Conservation (phyloP, 1,139 yeast species). For the Candida neerlandica region DNA sequence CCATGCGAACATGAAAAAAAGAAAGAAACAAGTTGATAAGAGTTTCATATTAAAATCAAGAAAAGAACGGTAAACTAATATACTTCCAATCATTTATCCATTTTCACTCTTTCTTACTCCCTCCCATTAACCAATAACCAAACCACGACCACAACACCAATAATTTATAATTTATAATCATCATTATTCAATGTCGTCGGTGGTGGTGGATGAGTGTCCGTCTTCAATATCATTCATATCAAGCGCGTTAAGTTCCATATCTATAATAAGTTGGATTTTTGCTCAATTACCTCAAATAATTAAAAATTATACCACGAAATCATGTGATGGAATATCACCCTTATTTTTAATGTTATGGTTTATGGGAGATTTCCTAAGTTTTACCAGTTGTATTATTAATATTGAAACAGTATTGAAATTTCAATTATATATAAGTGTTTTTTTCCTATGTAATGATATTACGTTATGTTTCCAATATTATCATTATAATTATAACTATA, state of each 20-base stretch:
- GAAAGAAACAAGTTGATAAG: no score
- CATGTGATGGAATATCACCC: conserved; percentile 88
- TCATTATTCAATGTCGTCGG: neutral
- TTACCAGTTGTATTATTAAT: conserved; percentile 78
- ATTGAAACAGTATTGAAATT: conserved; percentile 64
- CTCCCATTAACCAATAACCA: neutral
- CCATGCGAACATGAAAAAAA: no score
- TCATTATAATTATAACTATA: conserved; percentile 57
- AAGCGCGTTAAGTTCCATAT: conserved; percentile 34
- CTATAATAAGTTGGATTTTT: conserved; percentile 66
- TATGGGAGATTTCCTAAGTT: conserved; percentile 79
- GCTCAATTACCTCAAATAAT: conserved; percentile 89
- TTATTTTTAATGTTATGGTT: conserved; percentile 78
- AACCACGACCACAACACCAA: no score
- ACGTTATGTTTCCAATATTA: conserved; percentile 75
- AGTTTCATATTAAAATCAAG: no score
- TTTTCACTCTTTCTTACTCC: neutral
- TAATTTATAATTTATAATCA: no score
- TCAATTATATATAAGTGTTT: conserved; percentile 73
- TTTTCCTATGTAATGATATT: conserved; percentile 73
- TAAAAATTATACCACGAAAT: conserved; percentile 71
- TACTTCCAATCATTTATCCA: no score
- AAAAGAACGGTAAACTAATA: no score
- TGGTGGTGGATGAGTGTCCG: conserved; percentile 20
- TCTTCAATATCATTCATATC: conserved; percentile 24